Evolutionary conservation across 2,329 filamentous ascomycete species (phyloP), one percentile per base, ranked within the genome.

Genomic region (Fusarium metavorans): DNA sequence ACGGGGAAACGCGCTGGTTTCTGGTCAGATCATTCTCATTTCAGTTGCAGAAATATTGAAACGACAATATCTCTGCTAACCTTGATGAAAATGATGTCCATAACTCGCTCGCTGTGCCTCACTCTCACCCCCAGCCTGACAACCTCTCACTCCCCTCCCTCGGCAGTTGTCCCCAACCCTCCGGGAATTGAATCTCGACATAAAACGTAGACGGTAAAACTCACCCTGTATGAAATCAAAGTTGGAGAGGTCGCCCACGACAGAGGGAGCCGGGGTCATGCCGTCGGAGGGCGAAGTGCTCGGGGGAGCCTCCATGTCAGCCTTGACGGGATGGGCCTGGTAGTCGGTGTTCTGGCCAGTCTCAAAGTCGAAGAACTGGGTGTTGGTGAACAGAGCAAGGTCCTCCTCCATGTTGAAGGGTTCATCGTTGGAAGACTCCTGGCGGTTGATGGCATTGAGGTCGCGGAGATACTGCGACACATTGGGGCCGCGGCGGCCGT

Each of bases 401-500:
- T 95, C 92, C 70, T 93, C 91, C 77, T 94, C 92, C 73, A 93
- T 86, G 77, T 88, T 88, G 82, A 92, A 89, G 61, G 87, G 84
- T 64, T 93, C 90, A 70, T 92, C 88, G 64, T 11, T 41, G 32
- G 88, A 81, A 27, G 67, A 76, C 77, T 87, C 89, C 71, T 92
- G 87, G 64, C 93, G 89, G 77, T 91, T 90, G 71, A 92, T 87
- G 71, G 91, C 90, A 86, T 98, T 98, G 79, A 98, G 88, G 77
- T 95, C 93, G 79, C 94, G 93, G 76, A 98, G 89, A 86, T 97
- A 97, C 81, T 95, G 93, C 80, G 95, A 95, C 84, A 98, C 94
- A 83, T 97, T 97, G 80, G 94, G 93, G 78, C 90, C 93, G 81
- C 93, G 92, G 72, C 94, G 93, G 80, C 92, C 92, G 83, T 89